A percentile compares a stretch with the other conserved stretches of the same genome.
Evolutionary conservation across 257 asterid species (phyloP).

Genomic region (Forsythia suspensa): DNA sequence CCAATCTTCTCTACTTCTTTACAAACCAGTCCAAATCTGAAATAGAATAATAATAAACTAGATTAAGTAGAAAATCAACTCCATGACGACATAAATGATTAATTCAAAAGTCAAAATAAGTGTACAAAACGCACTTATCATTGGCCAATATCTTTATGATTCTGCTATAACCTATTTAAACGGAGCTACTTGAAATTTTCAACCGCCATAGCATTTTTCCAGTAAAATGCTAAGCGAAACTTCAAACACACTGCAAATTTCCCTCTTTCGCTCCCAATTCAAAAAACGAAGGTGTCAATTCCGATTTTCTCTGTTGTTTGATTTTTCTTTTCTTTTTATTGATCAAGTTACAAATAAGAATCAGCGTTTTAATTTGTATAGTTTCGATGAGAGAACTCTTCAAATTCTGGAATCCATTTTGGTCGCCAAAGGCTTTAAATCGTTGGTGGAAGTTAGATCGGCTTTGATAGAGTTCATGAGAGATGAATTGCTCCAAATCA

Average conservation of each 20-base stretch:
- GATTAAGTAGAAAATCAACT: too few species aligned
- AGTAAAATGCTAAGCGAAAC: conserved; percentile 36
- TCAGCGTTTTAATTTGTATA: conserved; percentile 23
- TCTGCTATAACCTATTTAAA: background rate
- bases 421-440: conserved; percentile 54
- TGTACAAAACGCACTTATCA: too few species aligned
- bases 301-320: background rate
- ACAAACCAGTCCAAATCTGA: too few species aligned
- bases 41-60: too few species aligned
- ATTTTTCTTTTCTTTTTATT: background rate
- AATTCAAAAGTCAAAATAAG: too few species aligned
- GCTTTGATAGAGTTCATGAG: conserved; percentile 59
- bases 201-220: conserved; percentile 17
- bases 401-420: conserved; percentile 60
- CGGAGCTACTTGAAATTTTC: conserved; percentile 22
- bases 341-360: background rate
- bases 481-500: conserved; percentile 52
- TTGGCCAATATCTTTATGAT: background rate
- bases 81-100: too few species aligned
- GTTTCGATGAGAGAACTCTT: conserved; percentile 59
- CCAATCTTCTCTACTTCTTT: too few species aligned
- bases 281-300: conserved; percentile 54
- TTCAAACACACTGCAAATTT: conserved; percentile 44
- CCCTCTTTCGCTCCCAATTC: conserved; percentile 58
- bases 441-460: conserved; percentile 38